Evolutionary conservation across 495 filamentous ascomycete species (phyloP), one percentile per base, ranked within the genome.

Genomic region (Chaetomium tenue): DNA sequence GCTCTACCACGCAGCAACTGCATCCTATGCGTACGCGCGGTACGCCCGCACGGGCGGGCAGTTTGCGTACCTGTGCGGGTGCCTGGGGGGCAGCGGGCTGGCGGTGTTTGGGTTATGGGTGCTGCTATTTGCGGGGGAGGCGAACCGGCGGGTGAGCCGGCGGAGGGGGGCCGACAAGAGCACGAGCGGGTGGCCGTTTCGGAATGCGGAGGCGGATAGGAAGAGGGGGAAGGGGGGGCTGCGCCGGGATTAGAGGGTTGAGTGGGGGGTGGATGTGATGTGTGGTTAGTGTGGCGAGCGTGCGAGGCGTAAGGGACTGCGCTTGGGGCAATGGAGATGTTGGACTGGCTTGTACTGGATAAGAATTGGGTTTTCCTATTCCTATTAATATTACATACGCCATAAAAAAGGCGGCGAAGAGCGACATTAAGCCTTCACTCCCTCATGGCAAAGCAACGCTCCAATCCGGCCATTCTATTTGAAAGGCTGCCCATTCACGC

Each of bases 181-280:
- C 70, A 91, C 85, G 16, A 85, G 88, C 63, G 88, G 89, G 28
- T 96, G 88, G 70, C 92, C 91, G n/a, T 95, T 93, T 70, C 84
- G 82, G 70, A 95, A 93, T n/a, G 30, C 37, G 2, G 70, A 68
- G 63, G 68, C 73, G 4, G 70, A 74, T 26, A 62, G 54, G 58
- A 71, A 56, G 57, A 67, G 26, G 22, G 25, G 63, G 55, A 12
- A 1, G 33, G 1, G 33, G 33, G 33, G 5, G 33, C 11, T 3
- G 28, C 28, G 28, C 28, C 6, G 28, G 28, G 33, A 11, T 5
- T 55, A 4, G 47, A 16, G 28, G 28, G 15, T 47, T 47, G 44
- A 7, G 44, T 6, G 16, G n/a, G 44, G n/a, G 46, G n/a, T n/a
- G n/a, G n/a, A n/a, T n/a, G n/a, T n/a, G n/a, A n/a, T 11, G n/a